A percentile compares a stretch with the other conserved stretches of the same genome.
Conservation (phyloP, 805 yeast genomes). For the Hagleromyces aurorensis region DNA sequence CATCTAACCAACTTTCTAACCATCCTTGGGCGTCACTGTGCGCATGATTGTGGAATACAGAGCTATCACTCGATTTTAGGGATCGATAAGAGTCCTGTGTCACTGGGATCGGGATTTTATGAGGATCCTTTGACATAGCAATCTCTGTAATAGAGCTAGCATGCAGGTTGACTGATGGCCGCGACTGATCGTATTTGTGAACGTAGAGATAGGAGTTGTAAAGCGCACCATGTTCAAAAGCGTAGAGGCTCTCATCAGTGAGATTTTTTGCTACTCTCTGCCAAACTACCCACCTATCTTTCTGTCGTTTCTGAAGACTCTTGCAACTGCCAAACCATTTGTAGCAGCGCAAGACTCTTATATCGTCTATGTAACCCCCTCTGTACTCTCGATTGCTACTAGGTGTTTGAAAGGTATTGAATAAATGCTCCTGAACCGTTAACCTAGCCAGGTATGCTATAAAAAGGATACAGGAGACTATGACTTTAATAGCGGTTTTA, state of each 20-base stretch:
- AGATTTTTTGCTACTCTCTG: constrained; percentile 19
- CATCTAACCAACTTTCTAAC: constrained; percentile 4
- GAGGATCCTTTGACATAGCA: constrained; percentile 34
- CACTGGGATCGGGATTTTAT: constrained; percentile 32
- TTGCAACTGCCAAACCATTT: constrained; percentile 27
- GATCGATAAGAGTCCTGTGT: constrained; percentile 29
- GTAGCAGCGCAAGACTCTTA: constrained; percentile 25
- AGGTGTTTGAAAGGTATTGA: neutral
- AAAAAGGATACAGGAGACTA: neutral
- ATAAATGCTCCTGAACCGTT: neutral
- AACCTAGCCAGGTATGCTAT: neutral
- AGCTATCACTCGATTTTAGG: constrained; percentile 28
- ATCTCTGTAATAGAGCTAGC: constrained; percentile 43
- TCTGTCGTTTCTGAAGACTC: constrained; percentile 13
- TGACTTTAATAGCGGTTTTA: neutral
- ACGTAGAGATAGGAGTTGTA: constrained; percentile 27
- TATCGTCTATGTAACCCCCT: constrained; percentile 29
- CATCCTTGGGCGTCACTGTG: constrained; percentile 10
- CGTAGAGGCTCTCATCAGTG: constrained; percentile 15
- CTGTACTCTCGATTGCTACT: constrained; percentile 14
- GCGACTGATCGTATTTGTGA: constrained; percentile 10
- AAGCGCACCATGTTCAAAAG: constrained; percentile 9
- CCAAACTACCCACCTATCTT: constrained; percentile 17
- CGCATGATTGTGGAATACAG: constrained; percentile 22
- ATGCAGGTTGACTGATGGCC: too few species aligned